Percentiles rank a stretch among this genome's conserved stretches.
Conservation (phyloP, 768 basidiomycete species). For the Suillus alpinus region DNA sequence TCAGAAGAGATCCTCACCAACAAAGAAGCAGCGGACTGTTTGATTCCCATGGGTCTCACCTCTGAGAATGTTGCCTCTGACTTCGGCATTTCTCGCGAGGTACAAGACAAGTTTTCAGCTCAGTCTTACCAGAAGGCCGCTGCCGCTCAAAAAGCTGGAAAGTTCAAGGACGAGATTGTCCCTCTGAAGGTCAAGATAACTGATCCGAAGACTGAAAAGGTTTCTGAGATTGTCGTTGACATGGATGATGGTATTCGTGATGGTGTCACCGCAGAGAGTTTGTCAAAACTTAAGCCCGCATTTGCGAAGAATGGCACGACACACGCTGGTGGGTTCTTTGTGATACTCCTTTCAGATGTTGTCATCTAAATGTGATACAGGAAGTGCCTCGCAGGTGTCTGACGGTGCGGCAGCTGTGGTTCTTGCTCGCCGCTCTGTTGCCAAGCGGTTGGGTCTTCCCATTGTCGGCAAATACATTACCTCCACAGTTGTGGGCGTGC, state of each 20-base stretch:
- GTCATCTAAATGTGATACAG: slow-evolving; percentile 19
- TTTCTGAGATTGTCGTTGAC: slow-evolving; percentile 67
- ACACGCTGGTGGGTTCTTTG: slow-evolving; percentile 54
- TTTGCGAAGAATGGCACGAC: slow-evolving; percentile 75
- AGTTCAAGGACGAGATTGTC: slow-evolving; percentile 81
- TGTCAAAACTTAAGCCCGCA: slow-evolving; percentile 82
- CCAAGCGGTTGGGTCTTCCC: slow-evolving; percentile 80
- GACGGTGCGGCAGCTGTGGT: slow-evolving; percentile 92
- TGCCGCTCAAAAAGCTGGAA: slow-evolving; percentile 74
- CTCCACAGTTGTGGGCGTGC: slow-evolving; percentile 71
- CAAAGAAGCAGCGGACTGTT: slow-evolving; percentile 75
- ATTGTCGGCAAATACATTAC: slow-evolving; percentile 84
- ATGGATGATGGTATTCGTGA: slow-evolving; percentile 84
- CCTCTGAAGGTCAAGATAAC: slow-evolving; percentile 69
- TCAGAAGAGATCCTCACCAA: slow-evolving; percentile 64
- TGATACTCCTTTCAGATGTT: neutral
- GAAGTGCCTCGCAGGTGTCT: slow-evolving; percentile 87
- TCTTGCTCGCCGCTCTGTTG: slow-evolving; percentile 74
- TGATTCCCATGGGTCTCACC: slow-evolving; percentile 89
- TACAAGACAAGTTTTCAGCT: slow-evolving; percentile 86
- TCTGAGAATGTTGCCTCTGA: slow-evolving; percentile 89
- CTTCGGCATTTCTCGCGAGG: slow-evolving; percentile 66
- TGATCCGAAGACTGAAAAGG: slow-evolving; percentile 74
- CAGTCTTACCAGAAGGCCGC: slow-evolving; percentile 83
- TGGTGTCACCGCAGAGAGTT: slow-evolving; percentile 75